A percentile compares a stretch with the other conserved stretches of the same genome.
These are phyloP conservation scores for Syncephalastrum sp. DNA, from an alignment of 371 early-diverging fungal genomes.

Conservation along the genomic window DNA sequence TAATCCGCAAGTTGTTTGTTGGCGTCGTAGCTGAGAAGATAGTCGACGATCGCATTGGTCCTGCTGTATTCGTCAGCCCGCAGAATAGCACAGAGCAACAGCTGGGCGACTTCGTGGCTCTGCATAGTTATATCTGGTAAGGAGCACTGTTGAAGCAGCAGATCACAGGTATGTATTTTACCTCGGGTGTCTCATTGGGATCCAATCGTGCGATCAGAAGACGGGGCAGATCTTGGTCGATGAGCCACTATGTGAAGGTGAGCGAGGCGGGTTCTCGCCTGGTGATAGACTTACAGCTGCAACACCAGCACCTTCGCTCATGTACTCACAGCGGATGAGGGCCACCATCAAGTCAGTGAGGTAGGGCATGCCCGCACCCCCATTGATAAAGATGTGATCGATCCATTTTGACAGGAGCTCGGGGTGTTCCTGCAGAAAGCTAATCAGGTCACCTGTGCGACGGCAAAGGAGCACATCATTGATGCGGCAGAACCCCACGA, in stretches of 20 bases:
- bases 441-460: conserved; percentile 20
- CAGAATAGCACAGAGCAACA: conserved; percentile 15
- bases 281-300: conserved; percentile 8
- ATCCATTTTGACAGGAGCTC: conserved; percentile 22
- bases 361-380: conserved; percentile 10
- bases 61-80: too few relatives aligned
- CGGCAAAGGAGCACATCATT: conserved; percentile 16
- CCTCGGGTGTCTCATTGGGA: too few relatives aligned
- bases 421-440: conserved; percentile 11
- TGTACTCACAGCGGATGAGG: conserved; percentile 13
- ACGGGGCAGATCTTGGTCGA: too few relatives aligned
- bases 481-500: conserved; percentile 21
- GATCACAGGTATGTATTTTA: background rate
- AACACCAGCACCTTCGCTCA: conserved; percentile 15
- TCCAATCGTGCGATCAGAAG: too few relatives aligned
- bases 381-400: conserved; percentile 16
- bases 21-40: conserved; percentile 11
- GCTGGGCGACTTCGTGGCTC: conserved; percentile 20
- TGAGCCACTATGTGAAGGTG: too few relatives aligned
- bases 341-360: conserved; percentile 19
- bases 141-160: background rate
- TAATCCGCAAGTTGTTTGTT: conserved; percentile 14
- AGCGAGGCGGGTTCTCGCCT: background rate
- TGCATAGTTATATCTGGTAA: background rate
- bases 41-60: background rate